A percentile compares a stretch with the other conserved stretches of the same genome.
Evolutionary conservation across 2,329 filamentous ascomycete species (phyloP).

Genomic region (Paecilomyces formosus): DNA sequence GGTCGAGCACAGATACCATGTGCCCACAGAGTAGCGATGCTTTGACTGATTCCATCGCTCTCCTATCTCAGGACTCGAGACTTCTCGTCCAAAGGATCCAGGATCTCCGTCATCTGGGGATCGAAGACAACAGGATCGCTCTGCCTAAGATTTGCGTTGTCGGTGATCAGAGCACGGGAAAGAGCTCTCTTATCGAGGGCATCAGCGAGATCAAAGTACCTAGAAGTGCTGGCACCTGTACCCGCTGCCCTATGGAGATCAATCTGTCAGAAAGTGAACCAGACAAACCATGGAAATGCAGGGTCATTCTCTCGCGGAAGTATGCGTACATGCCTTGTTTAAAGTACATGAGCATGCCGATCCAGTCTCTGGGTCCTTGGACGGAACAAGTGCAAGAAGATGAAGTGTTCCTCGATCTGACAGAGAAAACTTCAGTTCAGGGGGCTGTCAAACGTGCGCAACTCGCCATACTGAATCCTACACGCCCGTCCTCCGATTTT

Average conservation of each 20-base stretch:
- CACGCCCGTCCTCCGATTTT: conserved; percentile 45
- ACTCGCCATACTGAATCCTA: conserved; percentile 65
- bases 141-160: conserved; percentile 76
- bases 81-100: conserved; percentile 33
- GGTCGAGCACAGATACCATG: background rate
- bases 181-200: conserved; percentile 60
- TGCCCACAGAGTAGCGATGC: background rate
- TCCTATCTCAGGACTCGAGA: conserved; percentile 27
- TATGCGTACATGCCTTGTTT: conserved; percentile 45
- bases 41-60: conserved; percentile 15
- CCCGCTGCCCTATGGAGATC: conserved; percentile 73
- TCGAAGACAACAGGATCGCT: conserved; percentile 59
- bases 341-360: conserved; percentile 41
- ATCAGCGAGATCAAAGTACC: conserved; percentile 64
- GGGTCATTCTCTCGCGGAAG: conserved; percentile 58
- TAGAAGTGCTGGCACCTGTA: conserved; percentile 65
- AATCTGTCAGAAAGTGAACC: conserved; percentile 52
- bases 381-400: conserved; percentile 38
- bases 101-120: conserved; percentile 63
- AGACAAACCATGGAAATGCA: conserved; percentile 54
- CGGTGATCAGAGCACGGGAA: conserved; percentile 79
- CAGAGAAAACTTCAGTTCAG: conserved; percentile 57
- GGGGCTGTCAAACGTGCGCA: conserved; percentile 67
- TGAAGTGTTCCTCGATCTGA: conserved; percentile 56
- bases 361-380: conserved; percentile 59